Evolutionary conservation across 75 land plant species (phyloP).

Genomic region (Cupressus sempervirens): DNA sequence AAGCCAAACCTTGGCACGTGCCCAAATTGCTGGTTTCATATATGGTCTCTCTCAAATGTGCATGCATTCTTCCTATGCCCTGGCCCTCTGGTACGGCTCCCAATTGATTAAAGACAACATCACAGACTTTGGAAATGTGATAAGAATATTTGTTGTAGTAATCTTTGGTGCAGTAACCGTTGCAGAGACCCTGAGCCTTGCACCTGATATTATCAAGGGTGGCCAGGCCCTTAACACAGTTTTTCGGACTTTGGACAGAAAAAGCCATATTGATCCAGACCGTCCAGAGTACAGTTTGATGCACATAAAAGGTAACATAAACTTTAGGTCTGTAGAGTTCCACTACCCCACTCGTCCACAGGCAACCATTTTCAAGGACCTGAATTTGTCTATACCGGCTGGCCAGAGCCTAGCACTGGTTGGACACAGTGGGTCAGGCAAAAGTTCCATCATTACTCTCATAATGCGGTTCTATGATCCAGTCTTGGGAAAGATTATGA

Average conservation of each 20-base stretch:
- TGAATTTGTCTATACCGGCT: slow-evolving; percentile 34
- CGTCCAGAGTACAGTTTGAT: slow-evolving; percentile 3
- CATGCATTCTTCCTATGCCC: slow-evolving; percentile 13
- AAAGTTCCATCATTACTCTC: slow-evolving; percentile 59
- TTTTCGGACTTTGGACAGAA: slow-evolving; percentile 25
- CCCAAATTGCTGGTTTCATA: slow-evolving; percentile 3
- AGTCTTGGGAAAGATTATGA: slow-evolving; percentile 34
- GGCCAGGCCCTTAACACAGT: slow-evolving; percentile 21
- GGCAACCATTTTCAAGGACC: slow-evolving; percentile 37
- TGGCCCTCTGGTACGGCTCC: slow-evolving; percentile 21
- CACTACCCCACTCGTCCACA: slow-evolving; percentile 55
- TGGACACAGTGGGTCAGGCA: slow-evolving; percentile 74
- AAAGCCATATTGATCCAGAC: slow-evolving; percentile 20
- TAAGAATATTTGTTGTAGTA: slow-evolving; percentile 14
- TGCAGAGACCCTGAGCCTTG: slow-evolving; percentile 30
- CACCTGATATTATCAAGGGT: slow-evolving; percentile 32
- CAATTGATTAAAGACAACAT: background rate
- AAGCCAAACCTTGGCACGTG: background rate
- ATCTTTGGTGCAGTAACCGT: slow-evolving; percentile 24
- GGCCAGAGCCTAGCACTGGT: slow-evolving; percentile 65
- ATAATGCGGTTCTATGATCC: slow-evolving; percentile 72
- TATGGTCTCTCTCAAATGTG: slow-evolving; percentile 10
- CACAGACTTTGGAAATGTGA: slow-evolving; percentile 15
- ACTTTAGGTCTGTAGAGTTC: slow-evolving; percentile 47
- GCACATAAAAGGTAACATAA: slow-evolving; percentile 43